Percentiles rank a stretch among this genome's conserved stretches.
These are phyloP conservation scores for Paraglomus brasilianum DNA, from an alignment of 192 early-diverging fungal species.

Conservation along the genomic window DNA sequence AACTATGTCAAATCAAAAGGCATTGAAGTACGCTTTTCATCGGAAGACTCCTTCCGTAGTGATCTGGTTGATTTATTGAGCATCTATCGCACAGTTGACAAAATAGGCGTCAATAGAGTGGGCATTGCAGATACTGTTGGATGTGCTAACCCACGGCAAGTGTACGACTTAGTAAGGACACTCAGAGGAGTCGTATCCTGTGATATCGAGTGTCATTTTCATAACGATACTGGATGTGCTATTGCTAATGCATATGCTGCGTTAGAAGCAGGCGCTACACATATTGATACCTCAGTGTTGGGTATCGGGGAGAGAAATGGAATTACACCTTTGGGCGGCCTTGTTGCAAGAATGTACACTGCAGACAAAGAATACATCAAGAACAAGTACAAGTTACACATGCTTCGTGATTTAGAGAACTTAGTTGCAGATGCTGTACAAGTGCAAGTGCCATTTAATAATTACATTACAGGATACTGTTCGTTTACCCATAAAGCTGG, in stretches of 20 bases:
- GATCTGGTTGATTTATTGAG: slow-evolving; percentile 96
- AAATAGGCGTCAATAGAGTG: slow-evolving; percentile 97
- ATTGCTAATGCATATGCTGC: slow-evolving; percentile 97
- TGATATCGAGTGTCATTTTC: slow-evolving; percentile 99
- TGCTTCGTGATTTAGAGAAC: slow-evolving; percentile 95
- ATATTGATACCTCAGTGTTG: slow-evolving; percentile 96
- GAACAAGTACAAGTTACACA: slow-evolving; percentile 90
- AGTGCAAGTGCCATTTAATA: slow-evolving; percentile 98
- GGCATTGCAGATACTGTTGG: slow-evolving; percentile 99
- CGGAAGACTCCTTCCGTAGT: slow-evolving; percentile 96
- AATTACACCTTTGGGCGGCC: slow-evolving; percentile 92
- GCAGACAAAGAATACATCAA: slow-evolving; percentile 89
- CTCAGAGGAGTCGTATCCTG: slow-evolving; percentile 92
- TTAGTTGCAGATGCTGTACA: slow-evolving; percentile 93
- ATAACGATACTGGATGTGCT: slow-evolving; percentile 99
- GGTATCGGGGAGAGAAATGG: slow-evolving; percentile 99
- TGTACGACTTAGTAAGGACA: slow-evolving; percentile 95
- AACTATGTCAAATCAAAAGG: slow-evolving; percentile 94
- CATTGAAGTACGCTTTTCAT: slow-evolving; percentile 95
- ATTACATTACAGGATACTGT: slow-evolving; percentile 98
- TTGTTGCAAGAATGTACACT: slow-evolving; percentile 95
- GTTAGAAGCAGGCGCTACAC: slow-evolving; percentile 95
- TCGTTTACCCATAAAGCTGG: slow-evolving; percentile 99
- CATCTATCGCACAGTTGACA: slow-evolving; percentile 95
- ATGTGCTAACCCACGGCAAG: slow-evolving; percentile 97